These are phyloP conservation scores for Dictyostelium citrinum DNA, from an alignment of 78 protist species.

Conservation along the genomic window DNA sequence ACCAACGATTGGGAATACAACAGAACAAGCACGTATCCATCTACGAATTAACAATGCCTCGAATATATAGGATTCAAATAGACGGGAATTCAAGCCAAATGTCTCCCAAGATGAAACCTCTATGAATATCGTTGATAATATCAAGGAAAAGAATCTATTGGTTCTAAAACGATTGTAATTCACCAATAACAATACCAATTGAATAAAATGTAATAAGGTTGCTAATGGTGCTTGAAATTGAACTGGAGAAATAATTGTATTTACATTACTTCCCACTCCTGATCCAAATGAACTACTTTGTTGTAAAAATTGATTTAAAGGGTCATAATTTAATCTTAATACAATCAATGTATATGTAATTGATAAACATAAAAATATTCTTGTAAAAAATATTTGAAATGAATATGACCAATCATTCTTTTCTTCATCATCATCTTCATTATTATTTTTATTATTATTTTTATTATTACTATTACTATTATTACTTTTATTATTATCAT, in stretches of 20 bases:
- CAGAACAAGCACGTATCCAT: slow-evolving; percentile 13
- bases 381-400: slow-evolving; percentile 7
- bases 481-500: not conserved
- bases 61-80: slow-evolving; percentile 6
- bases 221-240: slow-evolving; percentile 19
- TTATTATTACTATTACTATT: not conserved
- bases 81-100: not conserved
- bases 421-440: not conserved
- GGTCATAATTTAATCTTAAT: not conserved
- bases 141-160: not conserved
- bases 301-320: not conserved
- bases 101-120: not conserved
- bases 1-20: slow-evolving; percentile 9
- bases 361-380: slow-evolving; percentile 25
- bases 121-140: slow-evolving; percentile 10
- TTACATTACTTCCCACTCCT: not conserved
- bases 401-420: slow-evolving; percentile 2
- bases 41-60: slow-evolving; percentile 13
- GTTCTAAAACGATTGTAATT: not conserved
- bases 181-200: not conserved
- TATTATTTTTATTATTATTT: not conserved
- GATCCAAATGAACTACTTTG: not conserved
- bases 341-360: slow-evolving; percentile 4
- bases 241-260: not conserved
- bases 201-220: not conserved